Percentiles rank a stretch among this genome's conserved stretches.
These are phyloP conservation scores for Fusarium coicis DNA, from an alignment of 2,329 filamentous ascomycete genomes.

Conservation along the genomic window DNA sequence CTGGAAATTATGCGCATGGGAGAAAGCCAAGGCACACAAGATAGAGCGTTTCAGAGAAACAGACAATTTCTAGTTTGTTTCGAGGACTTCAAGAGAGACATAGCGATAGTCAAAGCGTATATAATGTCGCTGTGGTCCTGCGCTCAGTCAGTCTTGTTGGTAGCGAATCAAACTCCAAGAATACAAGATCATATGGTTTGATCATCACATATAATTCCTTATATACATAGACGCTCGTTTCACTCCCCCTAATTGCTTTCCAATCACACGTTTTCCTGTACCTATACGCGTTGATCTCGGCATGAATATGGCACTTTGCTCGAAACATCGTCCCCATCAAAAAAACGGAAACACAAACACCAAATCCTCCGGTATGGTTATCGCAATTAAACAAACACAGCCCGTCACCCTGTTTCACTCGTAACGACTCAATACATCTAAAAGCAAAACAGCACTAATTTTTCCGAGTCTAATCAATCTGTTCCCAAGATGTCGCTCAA, in stretches of 20 bases:
- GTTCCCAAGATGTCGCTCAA: background rate
- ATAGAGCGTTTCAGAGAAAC: conserved; percentile 11
- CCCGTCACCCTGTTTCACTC: background rate
- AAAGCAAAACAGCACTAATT: background rate
- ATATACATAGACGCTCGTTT: background rate
- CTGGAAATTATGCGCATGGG: background rate
- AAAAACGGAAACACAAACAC: conserved; percentile 25
- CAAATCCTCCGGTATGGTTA: conserved; percentile 16
- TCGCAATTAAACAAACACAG: conserved; percentile 22
- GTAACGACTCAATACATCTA: background rate
- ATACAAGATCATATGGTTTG: background rate
- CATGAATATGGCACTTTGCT: conserved; percentile 20
- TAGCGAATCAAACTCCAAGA: background rate
- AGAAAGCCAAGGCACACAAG: background rate
- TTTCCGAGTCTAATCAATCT: background rate
- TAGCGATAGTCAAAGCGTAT: background rate
- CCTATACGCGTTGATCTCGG: background rate
- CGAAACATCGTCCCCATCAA: conserved; percentile 16
- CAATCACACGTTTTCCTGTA: background rate
- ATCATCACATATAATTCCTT: background rate
- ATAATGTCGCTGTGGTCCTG: background rate
- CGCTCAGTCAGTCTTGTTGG: background rate
- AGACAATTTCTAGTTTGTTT: conserved; percentile 8
- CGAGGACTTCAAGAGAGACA: background rate
- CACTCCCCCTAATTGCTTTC: background rate